Percentiles rank a stretch among this genome's conserved stretches.
Evolutionary conservation across 495 filamentous ascomycete genomes (phyloP).

Genomic region (Hypoxylon crocopeplum): DNA sequence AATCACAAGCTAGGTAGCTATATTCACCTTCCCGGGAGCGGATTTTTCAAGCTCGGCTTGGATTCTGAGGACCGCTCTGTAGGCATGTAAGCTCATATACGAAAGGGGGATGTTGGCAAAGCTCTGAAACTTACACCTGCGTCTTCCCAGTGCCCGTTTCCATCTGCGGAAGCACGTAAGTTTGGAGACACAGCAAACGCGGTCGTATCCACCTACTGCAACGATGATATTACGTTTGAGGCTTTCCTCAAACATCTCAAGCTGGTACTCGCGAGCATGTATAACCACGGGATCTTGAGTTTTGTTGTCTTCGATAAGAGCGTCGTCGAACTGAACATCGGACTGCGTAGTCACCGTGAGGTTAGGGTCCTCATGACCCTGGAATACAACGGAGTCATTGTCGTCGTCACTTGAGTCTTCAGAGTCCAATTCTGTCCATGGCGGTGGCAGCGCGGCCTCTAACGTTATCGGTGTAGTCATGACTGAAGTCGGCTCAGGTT

Average conservation of each 20-base stretch:
- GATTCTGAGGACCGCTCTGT: conserved; percentile 80
- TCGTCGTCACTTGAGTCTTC: conserved; percentile 12
- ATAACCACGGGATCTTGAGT: conserved; percentile 35
- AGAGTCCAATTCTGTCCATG: not conserved
- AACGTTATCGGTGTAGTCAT: not conserved
- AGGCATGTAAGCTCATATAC: conserved; percentile 10
- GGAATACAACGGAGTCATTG: not conserved
- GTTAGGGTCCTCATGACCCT: conserved; percentile 1
- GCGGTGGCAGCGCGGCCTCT: not conserved
- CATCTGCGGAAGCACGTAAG: conserved; percentile 64
- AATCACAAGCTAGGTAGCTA: not conserved
- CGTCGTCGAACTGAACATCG: not conserved
- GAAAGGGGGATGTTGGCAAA: not conserved
- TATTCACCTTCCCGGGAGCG: conserved; percentile 63
- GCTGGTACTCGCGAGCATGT: conserved; percentile 75
- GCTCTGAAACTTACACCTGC: conserved; percentile 69
- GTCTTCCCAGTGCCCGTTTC: conserved; percentile 95
- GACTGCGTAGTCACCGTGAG: not conserved
- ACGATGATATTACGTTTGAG: conserved; percentile 83
- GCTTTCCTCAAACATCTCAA: conserved; percentile 89
- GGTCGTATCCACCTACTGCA: conserved; percentile 59
- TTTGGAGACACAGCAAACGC: not conserved
- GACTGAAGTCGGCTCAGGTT: too few species aligned
- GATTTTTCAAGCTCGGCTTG: conserved; percentile 72
- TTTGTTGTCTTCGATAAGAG: not conserved